These are phyloP conservation scores for Vigna hirtella DNA, from an alignment of 306 rosid genomes.

Conservation along the genomic window DNA sequence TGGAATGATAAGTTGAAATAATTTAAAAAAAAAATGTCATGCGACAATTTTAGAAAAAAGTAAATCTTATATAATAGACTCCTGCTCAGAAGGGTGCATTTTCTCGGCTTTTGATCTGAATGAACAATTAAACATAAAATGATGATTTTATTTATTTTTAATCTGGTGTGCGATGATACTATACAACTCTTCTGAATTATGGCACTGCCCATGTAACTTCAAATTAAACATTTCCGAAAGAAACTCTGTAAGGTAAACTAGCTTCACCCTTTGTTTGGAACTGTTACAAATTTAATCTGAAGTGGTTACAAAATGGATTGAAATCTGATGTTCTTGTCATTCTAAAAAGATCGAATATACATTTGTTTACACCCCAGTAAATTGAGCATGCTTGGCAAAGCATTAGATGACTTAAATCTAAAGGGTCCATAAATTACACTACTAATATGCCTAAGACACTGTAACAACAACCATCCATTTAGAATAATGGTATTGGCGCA, in stretches of 20 bases:
- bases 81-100: too few relatives aligned
- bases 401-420: neutral
- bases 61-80: too few relatives aligned
- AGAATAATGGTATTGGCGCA: neutral
- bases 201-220: neutral
- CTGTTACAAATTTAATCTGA: neutral
- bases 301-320: neutral
- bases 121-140: too few relatives aligned
- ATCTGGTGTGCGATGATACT: too few relatives aligned
- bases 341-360: neutral
- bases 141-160: too few relatives aligned
- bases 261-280: neutral
- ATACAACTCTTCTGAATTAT: neutral
- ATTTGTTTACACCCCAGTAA: neutral
- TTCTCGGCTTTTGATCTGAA: too few relatives aligned
- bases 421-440: neutral
- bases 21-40: too few relatives aligned
- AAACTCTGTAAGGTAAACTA: neutral
- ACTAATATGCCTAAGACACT: neutral
- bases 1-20: too few relatives aligned
- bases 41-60: too few relatives aligned
- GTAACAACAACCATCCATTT: neutral
- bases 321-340: neutral
- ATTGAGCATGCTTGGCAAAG: neutral
- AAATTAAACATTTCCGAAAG: neutral